Evolutionary conservation across 345 rosid species (phyloP).

Genomic region (Citrus unshiu): DNA sequence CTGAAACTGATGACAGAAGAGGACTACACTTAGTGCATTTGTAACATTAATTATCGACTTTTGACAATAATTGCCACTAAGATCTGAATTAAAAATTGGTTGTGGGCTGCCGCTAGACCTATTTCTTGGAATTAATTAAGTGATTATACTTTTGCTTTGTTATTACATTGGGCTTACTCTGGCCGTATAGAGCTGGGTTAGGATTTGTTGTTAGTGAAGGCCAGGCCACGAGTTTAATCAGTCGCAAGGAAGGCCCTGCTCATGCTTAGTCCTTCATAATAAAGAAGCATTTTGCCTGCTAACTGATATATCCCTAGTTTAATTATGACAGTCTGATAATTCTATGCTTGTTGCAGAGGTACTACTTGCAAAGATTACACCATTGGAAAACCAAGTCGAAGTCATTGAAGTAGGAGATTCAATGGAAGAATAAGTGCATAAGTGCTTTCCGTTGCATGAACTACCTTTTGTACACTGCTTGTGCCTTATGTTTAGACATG

Average conservation of each 20-base stretch:
- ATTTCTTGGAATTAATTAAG: background rate
- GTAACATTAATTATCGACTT: background rate
- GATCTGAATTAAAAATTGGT: background rate
- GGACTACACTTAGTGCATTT: background rate
- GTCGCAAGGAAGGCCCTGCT: background rate
- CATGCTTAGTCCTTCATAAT: background rate
- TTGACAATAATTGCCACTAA: background rate
- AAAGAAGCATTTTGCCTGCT: background rate
- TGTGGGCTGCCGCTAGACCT: background rate
- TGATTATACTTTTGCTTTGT: background rate
- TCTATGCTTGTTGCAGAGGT: slow-evolving; percentile 15
- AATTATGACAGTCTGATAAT: background rate
- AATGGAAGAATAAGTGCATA: slow-evolving; percentile 14
- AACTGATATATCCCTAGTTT: background rate
- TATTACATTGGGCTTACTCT: background rate
- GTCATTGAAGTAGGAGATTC: slow-evolving; percentile 16
- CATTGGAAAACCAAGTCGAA: background rate
- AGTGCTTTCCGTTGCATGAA: background rate
- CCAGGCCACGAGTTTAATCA: background rate
- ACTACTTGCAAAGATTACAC: slow-evolving; percentile 5
- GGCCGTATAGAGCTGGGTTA: background rate
- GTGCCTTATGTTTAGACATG: background rate
- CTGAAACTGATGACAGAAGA: background rate
- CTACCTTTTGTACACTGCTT: background rate
- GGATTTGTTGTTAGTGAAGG: background rate